These are phyloP conservation scores for Bipolaris bicolor DNA, from an alignment of 2,329 filamentous ascomycete species.

Conservation along the genomic window DNA sequence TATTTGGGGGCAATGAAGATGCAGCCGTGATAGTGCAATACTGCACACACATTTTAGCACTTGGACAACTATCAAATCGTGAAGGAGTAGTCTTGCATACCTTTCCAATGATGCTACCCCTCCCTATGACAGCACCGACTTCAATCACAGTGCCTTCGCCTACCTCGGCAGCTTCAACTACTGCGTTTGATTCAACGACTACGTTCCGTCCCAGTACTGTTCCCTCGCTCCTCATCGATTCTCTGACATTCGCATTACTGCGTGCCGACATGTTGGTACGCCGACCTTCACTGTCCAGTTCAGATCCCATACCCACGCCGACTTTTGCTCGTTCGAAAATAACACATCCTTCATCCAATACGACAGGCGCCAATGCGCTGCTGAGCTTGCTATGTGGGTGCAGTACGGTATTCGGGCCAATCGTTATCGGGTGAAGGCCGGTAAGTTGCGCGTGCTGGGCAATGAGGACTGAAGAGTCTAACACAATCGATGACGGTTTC, in stretches of 20 bases:
- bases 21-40: conserved; percentile 54
- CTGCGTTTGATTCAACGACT: conserved; percentile 52
- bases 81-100: conserved; percentile 28
- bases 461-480: conserved; percentile 57
- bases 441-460: conserved; percentile 57
- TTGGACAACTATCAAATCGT: background rate
- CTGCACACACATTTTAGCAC: conserved; percentile 28
- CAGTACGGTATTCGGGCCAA: conserved; percentile 79
- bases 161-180: conserved; percentile 48
- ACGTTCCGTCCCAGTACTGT: conserved; percentile 52
- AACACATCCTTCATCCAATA: conserved; percentile 65
- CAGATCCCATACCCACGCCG: conserved; percentile 41
- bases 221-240: conserved; percentile 34
- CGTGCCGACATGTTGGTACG: conserved; percentile 20
- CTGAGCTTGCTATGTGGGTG: conserved; percentile 74
- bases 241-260: conserved; percentile 16
- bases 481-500: conserved; percentile 46
- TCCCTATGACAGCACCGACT: conserved; percentile 41
- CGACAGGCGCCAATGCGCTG: conserved; percentile 51
- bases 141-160: conserved; percentile 47
- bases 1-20: conserved; percentile 44
- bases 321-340: conserved; percentile 69
- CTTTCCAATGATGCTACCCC: conserved; percentile 50
- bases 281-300: conserved; percentile 22
- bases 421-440: conserved; percentile 79